Conservation (phyloP, 108 stramenopile genomes). For the Epipyxis sp. region DNA sequence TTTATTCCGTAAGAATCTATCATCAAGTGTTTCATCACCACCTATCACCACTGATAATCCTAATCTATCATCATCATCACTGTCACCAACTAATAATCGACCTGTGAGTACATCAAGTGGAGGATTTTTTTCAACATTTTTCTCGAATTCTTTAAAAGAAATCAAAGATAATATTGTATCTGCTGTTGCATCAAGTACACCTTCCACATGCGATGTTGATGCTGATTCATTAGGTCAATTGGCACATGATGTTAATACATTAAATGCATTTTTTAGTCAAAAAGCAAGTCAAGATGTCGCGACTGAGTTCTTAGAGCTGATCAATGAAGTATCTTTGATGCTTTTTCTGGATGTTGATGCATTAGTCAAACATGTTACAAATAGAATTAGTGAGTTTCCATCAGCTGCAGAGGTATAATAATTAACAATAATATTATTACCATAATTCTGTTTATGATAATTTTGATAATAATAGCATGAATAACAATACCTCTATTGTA, state of each 20-base stretch:
- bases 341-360: not conserved
- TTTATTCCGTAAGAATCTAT: not conserved
- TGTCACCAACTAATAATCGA: no score
- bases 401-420: conserved; percentile 1
- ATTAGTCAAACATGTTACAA: not conserved
- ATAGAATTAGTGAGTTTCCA: not conserved
- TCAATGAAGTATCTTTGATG: conserved; percentile 10
- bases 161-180: not conserved
- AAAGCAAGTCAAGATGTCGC: not conserved
- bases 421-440: no score
- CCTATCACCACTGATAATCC: not conserved
- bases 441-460: no score
- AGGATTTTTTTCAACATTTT: no score
- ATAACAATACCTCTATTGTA: no score
- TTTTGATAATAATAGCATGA: no score
- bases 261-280: conserved; percentile 10
- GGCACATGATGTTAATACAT: conserved; percentile 9
- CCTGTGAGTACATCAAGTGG: no score
- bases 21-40: not conserved
- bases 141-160: no score
- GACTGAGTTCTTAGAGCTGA: conserved; percentile 11
- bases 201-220: not conserved
- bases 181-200: not conserved
- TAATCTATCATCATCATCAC: no score
- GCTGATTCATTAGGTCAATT: not conserved